Percentiles rank a stretch among this genome's conserved stretches.
phyloP scores from a whole-genome alignment of 2,329 filamentous ascomycete species.

The Sporothrix inflata region DNA sequence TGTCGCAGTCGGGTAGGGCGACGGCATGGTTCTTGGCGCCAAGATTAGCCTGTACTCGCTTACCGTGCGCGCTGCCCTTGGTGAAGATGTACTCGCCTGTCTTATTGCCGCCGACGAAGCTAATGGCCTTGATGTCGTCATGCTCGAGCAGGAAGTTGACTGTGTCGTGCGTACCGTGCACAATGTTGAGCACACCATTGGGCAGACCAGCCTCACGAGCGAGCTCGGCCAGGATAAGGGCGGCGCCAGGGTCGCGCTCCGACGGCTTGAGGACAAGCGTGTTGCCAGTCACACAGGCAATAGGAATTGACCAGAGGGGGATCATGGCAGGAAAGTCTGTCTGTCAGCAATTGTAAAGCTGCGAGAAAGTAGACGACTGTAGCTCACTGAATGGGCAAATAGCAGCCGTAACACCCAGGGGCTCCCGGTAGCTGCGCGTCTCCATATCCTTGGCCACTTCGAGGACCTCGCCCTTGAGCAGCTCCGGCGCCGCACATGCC shows the following conservation, averaged over 20 bases:
- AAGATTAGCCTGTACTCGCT: conserved; percentile 85
- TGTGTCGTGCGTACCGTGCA: conserved; percentile 80
- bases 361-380: conserved; percentile 40
- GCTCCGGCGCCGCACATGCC: conserved; percentile 76
- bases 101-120: conserved; percentile 85
- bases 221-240: conserved; percentile 83
- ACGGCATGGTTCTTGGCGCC: conserved; percentile 89
- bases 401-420: conserved; percentile 77
- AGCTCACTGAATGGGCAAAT: conserved; percentile 80
- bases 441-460: conserved; percentile 92
- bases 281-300: conserved; percentile 82
- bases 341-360: neutral
- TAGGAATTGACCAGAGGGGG: conserved; percentile 86
- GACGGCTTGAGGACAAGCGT: conserved; percentile 84
- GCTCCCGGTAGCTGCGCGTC: conserved; percentile 80
- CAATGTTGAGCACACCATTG: conserved; percentile 77
- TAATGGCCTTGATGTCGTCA: conserved; percentile 82
- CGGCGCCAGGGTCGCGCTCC: conserved; percentile 80
- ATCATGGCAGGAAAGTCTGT: conserved; percentile 87
- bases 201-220: conserved; percentile 81
- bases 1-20: conserved; percentile 83
- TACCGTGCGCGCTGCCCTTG: conserved; percentile 79
- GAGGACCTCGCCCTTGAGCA: conserved; percentile 80
- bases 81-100: conserved; percentile 85
- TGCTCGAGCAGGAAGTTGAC: conserved; percentile 88